Evolutionary conservation across 495 filamentous ascomycete genomes (phyloP).

Genomic region (Beverwykella pulmonaria): DNA sequence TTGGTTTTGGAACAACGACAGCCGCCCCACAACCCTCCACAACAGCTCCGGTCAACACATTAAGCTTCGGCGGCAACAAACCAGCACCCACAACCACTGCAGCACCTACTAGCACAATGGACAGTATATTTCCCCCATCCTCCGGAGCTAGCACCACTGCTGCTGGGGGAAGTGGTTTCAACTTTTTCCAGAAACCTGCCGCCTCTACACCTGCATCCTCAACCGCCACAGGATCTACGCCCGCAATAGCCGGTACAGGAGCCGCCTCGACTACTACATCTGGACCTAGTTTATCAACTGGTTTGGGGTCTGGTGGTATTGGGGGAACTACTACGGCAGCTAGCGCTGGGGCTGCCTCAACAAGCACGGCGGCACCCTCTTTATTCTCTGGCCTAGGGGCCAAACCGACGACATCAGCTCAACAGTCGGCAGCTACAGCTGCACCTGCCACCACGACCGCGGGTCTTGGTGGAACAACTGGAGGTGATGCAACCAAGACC

Average conservation of each 20-base stretch:
- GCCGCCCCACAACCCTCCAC: slow-evolving; percentile 10
- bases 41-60: neutral
- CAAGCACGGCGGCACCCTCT: slow-evolving; percentile 34
- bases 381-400: slow-evolving; percentile 23
- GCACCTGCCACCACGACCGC: slow-evolving; percentile 18
- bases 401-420: neutral
- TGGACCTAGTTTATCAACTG: neutral
- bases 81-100: slow-evolving; percentile 13
- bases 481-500: slow-evolving; percentile 41
- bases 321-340: slow-evolving; percentile 10
- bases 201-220: slow-evolving; percentile 45
- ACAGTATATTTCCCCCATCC: slow-evolving; percentile 45
- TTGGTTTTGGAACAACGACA: slow-evolving; percentile 8
- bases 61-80: neutral
- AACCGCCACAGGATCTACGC: slow-evolving; percentile 44
- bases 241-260: neutral
- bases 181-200: slow-evolving; percentile 43
- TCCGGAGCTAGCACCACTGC: slow-evolving; percentile 20
- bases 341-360: slow-evolving; percentile 35
- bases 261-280: neutral
- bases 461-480: slow-evolving; percentile 33
- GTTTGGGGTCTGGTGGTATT: neutral
- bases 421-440: neutral
- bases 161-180: neutral
- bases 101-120: slow-evolving; percentile 39